phyloP scores from a whole-genome alignment of 139 green algal genomes.

The Chlorella vulgaris region DNA sequence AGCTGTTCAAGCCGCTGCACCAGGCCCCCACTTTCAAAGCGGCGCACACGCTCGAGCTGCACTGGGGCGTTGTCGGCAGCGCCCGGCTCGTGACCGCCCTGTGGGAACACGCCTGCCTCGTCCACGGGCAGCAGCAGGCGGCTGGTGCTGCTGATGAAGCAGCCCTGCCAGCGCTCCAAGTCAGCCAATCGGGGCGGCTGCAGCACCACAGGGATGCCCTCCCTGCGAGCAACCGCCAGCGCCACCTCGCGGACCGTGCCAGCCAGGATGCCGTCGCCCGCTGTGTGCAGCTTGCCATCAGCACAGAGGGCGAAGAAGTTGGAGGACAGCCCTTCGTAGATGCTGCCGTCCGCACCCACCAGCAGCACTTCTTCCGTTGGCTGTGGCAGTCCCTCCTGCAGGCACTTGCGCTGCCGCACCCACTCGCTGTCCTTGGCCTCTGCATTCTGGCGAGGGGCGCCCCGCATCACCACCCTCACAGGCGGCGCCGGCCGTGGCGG shows the following conservation, averaged over 20 bases:
- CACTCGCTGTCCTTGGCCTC: constrained; percentile 74
- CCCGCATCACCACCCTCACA: constrained; percentile 46
- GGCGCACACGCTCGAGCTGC: neutral
- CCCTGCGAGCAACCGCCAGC: constrained; percentile 48
- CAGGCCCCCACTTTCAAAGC: constrained; percentile 23
- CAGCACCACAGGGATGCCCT: constrained; percentile 50
- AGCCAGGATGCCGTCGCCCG: constrained; percentile 58
- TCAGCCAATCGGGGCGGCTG: constrained; percentile 46
- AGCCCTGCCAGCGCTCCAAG: constrained; percentile 62
- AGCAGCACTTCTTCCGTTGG: constrained; percentile 52
- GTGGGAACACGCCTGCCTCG: neutral
- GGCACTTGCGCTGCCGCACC: constrained; percentile 56
- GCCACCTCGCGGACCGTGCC: constrained; percentile 57
- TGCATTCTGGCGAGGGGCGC: constrained; percentile 59
- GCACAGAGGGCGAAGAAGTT: constrained; percentile 73
- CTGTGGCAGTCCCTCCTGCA: constrained; percentile 40
- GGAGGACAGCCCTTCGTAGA: constrained; percentile 58
- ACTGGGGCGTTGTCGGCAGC: too few relatives aligned
- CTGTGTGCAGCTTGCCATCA: constrained; percentile 53
- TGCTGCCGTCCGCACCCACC: constrained; percentile 22
- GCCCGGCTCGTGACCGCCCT: too few relatives aligned
- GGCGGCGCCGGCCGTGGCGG: constrained; percentile 46
- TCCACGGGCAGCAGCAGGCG: constrained; percentile 66
- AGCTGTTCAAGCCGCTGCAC: constrained; percentile 39
- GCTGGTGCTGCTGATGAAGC: constrained; percentile 65